Conservation (phyloP, 192 early-diverging fungal genomes). For the Coemansia sp. region DNA sequence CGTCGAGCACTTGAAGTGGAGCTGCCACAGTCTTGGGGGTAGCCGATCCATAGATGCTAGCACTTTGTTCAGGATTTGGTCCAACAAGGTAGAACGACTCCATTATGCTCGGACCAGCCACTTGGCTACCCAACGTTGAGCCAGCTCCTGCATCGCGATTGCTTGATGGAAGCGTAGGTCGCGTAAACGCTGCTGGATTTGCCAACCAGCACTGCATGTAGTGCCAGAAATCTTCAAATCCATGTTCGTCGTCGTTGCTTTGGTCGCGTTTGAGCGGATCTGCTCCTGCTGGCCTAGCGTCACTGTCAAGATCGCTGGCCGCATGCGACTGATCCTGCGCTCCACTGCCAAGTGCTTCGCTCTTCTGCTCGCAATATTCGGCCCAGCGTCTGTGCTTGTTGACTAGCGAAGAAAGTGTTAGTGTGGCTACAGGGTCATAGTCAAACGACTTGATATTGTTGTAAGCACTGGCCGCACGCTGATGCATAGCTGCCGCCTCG, state of each 20-base stretch:
- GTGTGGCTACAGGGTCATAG: constrained; percentile 49
- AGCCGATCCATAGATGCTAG: constrained; percentile 28
- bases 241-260: constrained; percentile 26
- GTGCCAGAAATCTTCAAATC: constrained; percentile 59
- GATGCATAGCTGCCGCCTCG: constrained; percentile 30
- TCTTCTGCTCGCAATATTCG: constrained; percentile 42
- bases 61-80: constrained; percentile 34
- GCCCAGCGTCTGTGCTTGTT: constrained; percentile 51
- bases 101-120: constrained; percentile 33
- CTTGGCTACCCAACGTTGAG: constrained; percentile 3
- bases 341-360: background rate
- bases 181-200: constrained; percentile 49
- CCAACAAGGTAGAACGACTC: constrained; percentile 59
- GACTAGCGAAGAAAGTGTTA: constrained; percentile 41
- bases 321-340: background rate
- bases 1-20: constrained; percentile 26
- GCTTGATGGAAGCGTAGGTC: constrained; percentile 18
- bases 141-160: background rate
- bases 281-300: background rate
- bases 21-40: background rate
- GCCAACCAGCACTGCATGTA: constrained; percentile 60
- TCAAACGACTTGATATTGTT: constrained; percentile 22
- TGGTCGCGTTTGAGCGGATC: background rate
- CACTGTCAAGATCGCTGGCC: background rate
- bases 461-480: constrained; percentile 34